Base-by-base conservation (phyloP, 805 yeast species). In the Maudiozyma bulderi region DNA sequence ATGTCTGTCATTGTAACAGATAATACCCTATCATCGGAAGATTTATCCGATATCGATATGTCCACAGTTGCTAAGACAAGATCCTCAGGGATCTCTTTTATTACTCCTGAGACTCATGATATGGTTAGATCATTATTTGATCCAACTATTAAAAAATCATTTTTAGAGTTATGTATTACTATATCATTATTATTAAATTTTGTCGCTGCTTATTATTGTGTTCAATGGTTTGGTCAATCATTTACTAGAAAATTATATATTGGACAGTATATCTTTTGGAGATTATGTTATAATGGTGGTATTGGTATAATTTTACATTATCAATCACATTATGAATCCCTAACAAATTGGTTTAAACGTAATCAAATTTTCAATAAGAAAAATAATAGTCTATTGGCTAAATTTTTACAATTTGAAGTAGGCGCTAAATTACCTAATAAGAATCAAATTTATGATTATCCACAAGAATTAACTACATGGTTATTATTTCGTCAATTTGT, bases 391-490 rank as follows among this genome's bases (percentile, higher is more conserved):
- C 46, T 59, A 8, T 47, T 74, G 30, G 76, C 80, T 34, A 64
- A 58, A 37, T 59, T 83, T 35, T 61, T 73, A 40, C 66, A 68
- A 49, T 60, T 66, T 42, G 82, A 80, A 53, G 62, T 80, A 49
- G 60, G 61, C 29, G 66, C 76, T 32, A 52, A 57, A 32, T 42
- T 49, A 26, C 39, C 46, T 6, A 13, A 14, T 11, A 30, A 40
- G 9, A 55, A 58, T 35, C 59, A 66, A 26, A 63, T 72, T 45
- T 67, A 68, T 26, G 55, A 69, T 33, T 70, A 72, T 52, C 95
- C 95, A 1, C 70, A 77, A 46, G 95, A 86, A 62, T 82, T 82
- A 69, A 86, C 85, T 64, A 80, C 90, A 32, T 86, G 95, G 95
- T 71, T 87, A 37, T 60, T 86, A 11, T 86, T 83, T 66, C 73